phyloP scores from a whole-genome alignment of 768 basidiomycete species.

The Suillus plorans region DNA sequence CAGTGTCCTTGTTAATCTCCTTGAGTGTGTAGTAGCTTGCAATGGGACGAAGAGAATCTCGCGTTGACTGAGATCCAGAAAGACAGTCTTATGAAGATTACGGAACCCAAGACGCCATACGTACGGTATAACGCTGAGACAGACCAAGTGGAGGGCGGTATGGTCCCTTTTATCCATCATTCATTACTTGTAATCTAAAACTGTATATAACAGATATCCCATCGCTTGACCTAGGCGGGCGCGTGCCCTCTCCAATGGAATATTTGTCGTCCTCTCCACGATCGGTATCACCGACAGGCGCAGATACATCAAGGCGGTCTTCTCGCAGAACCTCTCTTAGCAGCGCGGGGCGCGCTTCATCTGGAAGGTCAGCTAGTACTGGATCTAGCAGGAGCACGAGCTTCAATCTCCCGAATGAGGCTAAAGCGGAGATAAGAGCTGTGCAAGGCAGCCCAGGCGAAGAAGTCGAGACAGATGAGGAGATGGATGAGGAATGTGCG shows the following conservation, averaged over 20 bases:
- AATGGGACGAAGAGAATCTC: conserved; percentile 96
- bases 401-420: conserved; percentile 76
- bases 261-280: conserved; percentile 40
- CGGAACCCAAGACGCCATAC: conserved; percentile 96
- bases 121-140: conserved; percentile 87
- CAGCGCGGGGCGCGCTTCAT: conserved; percentile 51
- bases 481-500: conserved; percentile 88
- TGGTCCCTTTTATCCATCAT: conserved; percentile 20
- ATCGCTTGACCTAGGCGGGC: conserved; percentile 57
- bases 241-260: conserved; percentile 31
- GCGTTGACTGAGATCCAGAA: conserved; percentile 91
- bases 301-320: conserved; percentile 63
- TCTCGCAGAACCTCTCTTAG: conserved; percentile 77
- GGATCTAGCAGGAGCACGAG: conserved; percentile 80
- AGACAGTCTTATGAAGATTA: conserved; percentile 97
- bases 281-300: conserved; percentile 57
- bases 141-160: conserved; percentile 84
- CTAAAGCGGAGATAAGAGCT: conserved; percentile 56
- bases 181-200: conserved; percentile 1
- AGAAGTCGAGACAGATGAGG: conserved; percentile 68
- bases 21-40: conserved; percentile 54
- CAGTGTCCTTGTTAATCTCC: neutral
- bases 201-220: conserved; percentile 67
- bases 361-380: conserved; percentile 60
- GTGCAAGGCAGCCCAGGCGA: conserved; percentile 42